These are phyloP conservation scores for Gamarada debralockiae DNA, from an alignment of 495 filamentous ascomycete species.

Conservation along the genomic window DNA sequence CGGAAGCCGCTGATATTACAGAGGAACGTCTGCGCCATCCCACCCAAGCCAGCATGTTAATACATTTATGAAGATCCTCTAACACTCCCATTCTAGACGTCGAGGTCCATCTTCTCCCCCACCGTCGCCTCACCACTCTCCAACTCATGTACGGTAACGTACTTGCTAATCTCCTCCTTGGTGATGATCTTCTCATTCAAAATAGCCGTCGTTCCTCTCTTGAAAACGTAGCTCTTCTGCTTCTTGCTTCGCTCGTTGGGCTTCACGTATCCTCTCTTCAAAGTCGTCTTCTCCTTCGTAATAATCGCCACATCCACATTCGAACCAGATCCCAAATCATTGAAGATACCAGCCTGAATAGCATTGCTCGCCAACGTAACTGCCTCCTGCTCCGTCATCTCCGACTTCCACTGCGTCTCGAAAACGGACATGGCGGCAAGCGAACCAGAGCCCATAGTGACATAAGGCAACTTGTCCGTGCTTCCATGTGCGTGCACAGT, in stretches of 20 bases:
- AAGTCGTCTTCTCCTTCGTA: conserved; percentile 83
- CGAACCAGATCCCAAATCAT: conserved; percentile 93
- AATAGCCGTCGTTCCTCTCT: conserved; percentile 83
- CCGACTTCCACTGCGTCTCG: conserved; percentile 89
- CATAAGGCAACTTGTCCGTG: conserved; percentile 98
- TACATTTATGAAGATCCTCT: conserved; percentile 11
- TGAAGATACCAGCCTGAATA: conserved; percentile 97
- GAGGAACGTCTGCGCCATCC: conserved; percentile 13
- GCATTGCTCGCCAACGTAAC: conserved; percentile 80
- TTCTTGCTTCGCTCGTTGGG: conserved; percentile 92
- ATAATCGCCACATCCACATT: conserved; percentile 98
- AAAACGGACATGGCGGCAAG: conserved; percentile 98
- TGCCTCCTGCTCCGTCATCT: conserved; percentile 75
- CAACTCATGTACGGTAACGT: conserved; percentile 87
- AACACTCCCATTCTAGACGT: conserved; percentile 32
- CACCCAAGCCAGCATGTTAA: conserved; percentile 18
- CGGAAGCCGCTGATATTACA: conserved; percentile 20
- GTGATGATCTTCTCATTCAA: conserved; percentile 91
- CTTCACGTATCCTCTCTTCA: conserved; percentile 85
- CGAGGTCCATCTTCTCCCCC: conserved; percentile 94
- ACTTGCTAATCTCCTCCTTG: conserved; percentile 91
- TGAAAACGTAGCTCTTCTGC: conserved; percentile 88
- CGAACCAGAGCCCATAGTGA: conserved; percentile 97
- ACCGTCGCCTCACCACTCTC: conserved; percentile 51
- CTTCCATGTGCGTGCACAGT: conserved; percentile 98